Percentiles rank a stretch among this genome's conserved stretches.
phyloP scores from a whole-genome alignment of 1,284 basidiomycete species.

The Tylopilus sp. region DNA sequence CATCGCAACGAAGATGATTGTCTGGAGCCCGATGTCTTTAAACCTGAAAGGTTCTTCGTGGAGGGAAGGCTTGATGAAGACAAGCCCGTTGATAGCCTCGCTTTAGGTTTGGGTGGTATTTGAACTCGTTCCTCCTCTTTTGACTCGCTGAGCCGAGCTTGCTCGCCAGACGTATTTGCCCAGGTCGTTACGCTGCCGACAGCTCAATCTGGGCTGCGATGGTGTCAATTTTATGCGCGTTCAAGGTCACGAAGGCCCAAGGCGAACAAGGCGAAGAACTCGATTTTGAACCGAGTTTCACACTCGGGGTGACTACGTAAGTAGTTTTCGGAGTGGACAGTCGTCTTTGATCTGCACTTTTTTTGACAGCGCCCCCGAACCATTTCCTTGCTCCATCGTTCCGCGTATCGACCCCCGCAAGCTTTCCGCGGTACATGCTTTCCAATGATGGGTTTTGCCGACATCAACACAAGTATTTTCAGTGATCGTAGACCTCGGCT shows the following conservation, averaged over 20 bases:
- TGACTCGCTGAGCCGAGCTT: not conserved
- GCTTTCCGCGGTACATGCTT: not conserved
- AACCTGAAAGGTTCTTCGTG: constrained; percentile 40
- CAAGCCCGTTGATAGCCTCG: constrained; percentile 30
- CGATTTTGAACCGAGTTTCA: constrained; percentile 17
- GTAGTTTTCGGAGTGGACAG: not conserved
- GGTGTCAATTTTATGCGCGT: constrained; percentile 18
- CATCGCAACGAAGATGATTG: constrained; percentile 39
- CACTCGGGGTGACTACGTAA: constrained; percentile 14
- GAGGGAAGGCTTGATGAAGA: constrained; percentile 30
- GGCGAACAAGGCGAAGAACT: constrained; percentile 19
- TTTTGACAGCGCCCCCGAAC: constrained; percentile 18
- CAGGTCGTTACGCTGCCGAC: constrained; percentile 28
- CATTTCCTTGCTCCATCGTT: constrained; percentile 22
- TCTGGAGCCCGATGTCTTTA: constrained; percentile 39
- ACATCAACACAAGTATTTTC: not conserved
- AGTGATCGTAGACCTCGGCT: not conserved
- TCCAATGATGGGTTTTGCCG: not conserved
- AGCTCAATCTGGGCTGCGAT: constrained; percentile 25
- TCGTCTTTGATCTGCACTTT: not conserved
- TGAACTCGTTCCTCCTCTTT: not conserved
- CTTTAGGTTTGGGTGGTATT: constrained; percentile 43
- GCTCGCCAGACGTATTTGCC: constrained; percentile 22
- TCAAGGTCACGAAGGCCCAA: constrained; percentile 20
- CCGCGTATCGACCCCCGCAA: constrained; percentile 6